Percentiles rank a stretch among this genome's conserved stretches.
Conservation (phyloP, 495 filamentous ascomycete genomes). For the Penicillium canariense region DNA sequence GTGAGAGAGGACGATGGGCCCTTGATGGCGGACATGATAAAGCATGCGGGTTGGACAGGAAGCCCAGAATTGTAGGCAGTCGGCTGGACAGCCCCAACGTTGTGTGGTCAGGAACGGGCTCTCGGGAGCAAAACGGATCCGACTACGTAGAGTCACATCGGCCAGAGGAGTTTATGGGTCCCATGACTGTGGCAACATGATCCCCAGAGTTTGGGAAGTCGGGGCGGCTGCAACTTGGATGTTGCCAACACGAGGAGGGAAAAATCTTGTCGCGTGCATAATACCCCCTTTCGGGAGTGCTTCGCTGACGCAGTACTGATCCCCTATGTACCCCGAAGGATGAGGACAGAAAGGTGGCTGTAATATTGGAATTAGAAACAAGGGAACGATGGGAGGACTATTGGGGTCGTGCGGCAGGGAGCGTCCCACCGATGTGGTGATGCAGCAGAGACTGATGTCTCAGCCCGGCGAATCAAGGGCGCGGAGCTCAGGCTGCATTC, state of each 20-base stretch:
- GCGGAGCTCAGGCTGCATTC: background rate
- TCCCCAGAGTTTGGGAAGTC: conserved; percentile 1
- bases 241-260: background rate
- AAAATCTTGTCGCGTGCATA: background rate
- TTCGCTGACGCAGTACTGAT: background rate
- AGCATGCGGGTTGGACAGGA: background rate
- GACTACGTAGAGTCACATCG: conserved; percentile 4
- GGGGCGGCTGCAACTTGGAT: background rate
- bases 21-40: background rate
- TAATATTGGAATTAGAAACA: background rate
- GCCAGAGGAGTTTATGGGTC: background rate
- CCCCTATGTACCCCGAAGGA: background rate
- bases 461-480: background rate
- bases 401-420: background rate
- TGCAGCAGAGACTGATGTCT: background rate
- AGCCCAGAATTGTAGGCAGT: background rate
- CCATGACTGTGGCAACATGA: background rate
- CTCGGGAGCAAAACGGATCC: conserved; percentile 2
- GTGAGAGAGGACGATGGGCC: background rate
- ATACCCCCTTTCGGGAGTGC: background rate
- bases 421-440: background rate
- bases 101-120: background rate
- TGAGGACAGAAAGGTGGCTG: background rate
- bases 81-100: background rate
- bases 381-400: background rate